Base-by-base conservation (phyloP, 257 asterid species). In the Solanum etuberosum region DNA sequence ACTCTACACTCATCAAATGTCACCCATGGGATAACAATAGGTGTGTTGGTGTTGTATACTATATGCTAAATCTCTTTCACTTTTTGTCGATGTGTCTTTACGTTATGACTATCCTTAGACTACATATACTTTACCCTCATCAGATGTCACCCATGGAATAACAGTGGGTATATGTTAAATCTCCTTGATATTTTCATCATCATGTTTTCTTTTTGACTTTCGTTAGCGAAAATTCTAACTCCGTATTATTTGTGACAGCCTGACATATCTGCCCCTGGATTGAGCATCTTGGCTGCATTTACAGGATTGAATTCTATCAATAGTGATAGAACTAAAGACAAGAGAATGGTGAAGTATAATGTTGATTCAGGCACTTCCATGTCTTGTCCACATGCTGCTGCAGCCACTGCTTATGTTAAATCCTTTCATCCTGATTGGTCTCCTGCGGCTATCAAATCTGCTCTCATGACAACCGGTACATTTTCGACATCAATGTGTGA, bases 201-300 rank as follows among this genome's bases (percentile, higher is more conserved):
- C 0, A 1, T 71, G n/a, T 71, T 71, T 71, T 6, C 0, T 1
- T 72, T 9, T 72, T 73, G 0, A 73, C 5, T 71, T 31, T 18
- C 15, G 11, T 72, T 73, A 73, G 16, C 21, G 1, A 73, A 73
- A 37, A 37, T 1, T 37, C 3, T 37, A 7, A 12, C 11, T 37
- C 51, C 0, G 0, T 32, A 9, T 70, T 32, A 18, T 35, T 32
- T 72, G 12, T 82, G 25, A 18, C 94, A 95, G 96, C 99, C 99
- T 4, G 99, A 96, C 72, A 90, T 96, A 27, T 86, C 95, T 63
- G 99, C 98, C 16, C 99, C 99, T 0, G 99, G 99, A 85, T 88
- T 93, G 32, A 87, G 90, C 88, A 94, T 96, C 80, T 74, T 96
- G 86, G 98, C 99, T 11, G 98, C 96, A 21, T 92, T 70, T 89